Conservation (phyloP, 2,329 filamentous ascomycete species). For the Aspergillus costaricaensis region DNA sequence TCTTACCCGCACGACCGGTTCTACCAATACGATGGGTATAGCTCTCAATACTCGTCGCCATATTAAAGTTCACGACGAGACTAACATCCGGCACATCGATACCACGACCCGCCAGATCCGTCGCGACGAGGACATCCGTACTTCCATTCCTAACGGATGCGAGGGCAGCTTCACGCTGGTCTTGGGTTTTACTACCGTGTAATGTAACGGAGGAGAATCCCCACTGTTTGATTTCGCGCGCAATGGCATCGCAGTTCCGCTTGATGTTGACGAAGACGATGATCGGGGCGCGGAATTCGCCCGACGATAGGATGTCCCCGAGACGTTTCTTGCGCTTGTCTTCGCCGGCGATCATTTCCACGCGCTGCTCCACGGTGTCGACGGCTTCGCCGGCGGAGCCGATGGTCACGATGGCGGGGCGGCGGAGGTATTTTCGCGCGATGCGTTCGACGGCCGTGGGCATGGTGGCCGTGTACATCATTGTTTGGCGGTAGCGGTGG, state of each 20-base stretch:
- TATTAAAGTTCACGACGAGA: slow-evolving; percentile 98
- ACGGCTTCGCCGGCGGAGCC: slow-evolving; percentile 94
- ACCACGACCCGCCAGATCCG: slow-evolving; percentile 92
- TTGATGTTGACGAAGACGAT: slow-evolving; percentile 99
- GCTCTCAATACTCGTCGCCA: slow-evolving; percentile 87
- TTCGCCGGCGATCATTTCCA: slow-evolving; percentile 86
- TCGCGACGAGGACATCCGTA: slow-evolving; percentile 89
- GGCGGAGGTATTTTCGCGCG: slow-evolving; percentile 91
- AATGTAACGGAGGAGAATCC: slow-evolving; percentile 87
- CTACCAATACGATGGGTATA: slow-evolving; percentile 97
- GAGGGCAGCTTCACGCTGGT: slow-evolving; percentile 92
- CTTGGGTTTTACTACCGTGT: slow-evolving; percentile 95
- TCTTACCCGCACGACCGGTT: slow-evolving; percentile 96
- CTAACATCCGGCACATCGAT: slow-evolving; percentile 95
- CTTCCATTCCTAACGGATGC: slow-evolving; percentile 77
- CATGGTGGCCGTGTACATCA: slow-evolving; percentile 99
- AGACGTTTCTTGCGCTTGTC: slow-evolving; percentile 96
- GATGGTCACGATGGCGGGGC: slow-evolving; percentile 91
- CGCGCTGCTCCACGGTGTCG: slow-evolving; percentile 95
- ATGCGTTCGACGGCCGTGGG: slow-evolving; percentile 88
- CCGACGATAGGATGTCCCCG: slow-evolving; percentile 79
- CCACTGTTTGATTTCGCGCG: slow-evolving; percentile 90
- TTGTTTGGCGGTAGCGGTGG: slow-evolving; percentile 83
- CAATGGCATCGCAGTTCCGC: slow-evolving; percentile 94
- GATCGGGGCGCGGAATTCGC: slow-evolving; percentile 82